Evolutionary conservation across 1,284 basidiomycete species (phyloP), one percentile per base, ranked within the genome.

Genomic region (Austropuccinia psidii): DNA sequence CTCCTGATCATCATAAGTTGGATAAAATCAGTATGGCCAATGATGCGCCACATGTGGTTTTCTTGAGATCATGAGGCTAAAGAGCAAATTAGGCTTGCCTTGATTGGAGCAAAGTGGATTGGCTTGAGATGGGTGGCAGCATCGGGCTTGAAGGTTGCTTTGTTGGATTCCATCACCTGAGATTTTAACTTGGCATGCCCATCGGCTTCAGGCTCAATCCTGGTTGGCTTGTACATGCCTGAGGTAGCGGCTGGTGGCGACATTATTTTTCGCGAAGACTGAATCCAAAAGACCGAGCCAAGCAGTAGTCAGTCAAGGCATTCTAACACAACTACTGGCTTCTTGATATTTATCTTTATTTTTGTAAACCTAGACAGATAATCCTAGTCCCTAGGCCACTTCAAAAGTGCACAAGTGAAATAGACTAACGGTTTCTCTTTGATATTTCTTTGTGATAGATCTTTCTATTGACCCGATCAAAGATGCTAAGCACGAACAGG

Each of bases 1-100:
- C 81, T 90, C 89, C 79, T 75, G 66, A 47, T 61, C 21, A 4
- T 41, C 47, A 43, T 50, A 68, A 45, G 43, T n/a, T 45, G 11
- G n/a, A 45, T 11, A 45, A 45, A 45, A 45, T 11, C n/a, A 11
- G n/a, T 45, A 11, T 45, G n/a, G 31, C 31, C 9, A 52, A 27
- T 21, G 19, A 21, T 52, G 24, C 24, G 31, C 31, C 50, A 21
- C 5, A 19, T 6, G n/a, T 50, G 17, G 6, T 27, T 19, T 19
- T 50, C 27, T 54, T 29, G 21, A 37, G 39, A 4, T 13, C 27
- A 24, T 24, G 49, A 0, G 4, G 11, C 2, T n/a, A 27, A 2
- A 27, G 37, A 24, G n/a, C 13, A 43, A 29, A 5, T 13, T n/a
- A 13, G n/a, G 33, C 55, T n/a, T 29, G 61, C 57, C 45, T 72